Percentiles rank a stretch among this genome's conserved stretches.
Evolutionary conservation across 352 stramenopile genomes (phyloP).

Genomic region (Phytophthora pistaciae): DNA sequence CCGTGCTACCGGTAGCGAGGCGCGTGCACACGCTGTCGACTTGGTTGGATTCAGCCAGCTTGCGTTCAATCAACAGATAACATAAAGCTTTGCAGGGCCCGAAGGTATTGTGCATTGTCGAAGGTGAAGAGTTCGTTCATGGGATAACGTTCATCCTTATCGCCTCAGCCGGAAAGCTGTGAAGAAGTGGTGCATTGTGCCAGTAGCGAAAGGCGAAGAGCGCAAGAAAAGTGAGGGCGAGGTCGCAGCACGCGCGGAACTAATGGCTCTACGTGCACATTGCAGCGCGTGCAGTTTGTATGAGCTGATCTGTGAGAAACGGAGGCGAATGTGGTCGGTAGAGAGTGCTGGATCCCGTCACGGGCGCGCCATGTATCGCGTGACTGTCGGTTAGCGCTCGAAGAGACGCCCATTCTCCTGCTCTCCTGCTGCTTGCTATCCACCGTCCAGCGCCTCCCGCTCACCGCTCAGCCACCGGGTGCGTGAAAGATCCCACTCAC

Average conservation of each 20-base stretch:
- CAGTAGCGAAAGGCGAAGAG: slow-evolving; percentile 12
- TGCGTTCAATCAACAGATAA: not conserved
- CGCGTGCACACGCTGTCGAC: not conserved
- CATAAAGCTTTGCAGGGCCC: not conserved
- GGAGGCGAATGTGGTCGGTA: slow-evolving; percentile 14
- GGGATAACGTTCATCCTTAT: not conserved
- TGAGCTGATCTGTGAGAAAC: slow-evolving; percentile 10
- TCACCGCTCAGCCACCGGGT: not conserved
- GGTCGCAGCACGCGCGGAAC: not conserved
- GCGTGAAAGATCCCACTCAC: slow-evolving; percentile 5
- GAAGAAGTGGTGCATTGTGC: not conserved
- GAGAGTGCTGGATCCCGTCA: slow-evolving; percentile 16
- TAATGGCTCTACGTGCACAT: slow-evolving; percentile 5
- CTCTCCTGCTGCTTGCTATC: not conserved
- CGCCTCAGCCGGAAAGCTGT: not conserved
- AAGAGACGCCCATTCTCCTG: slow-evolving; percentile 22
- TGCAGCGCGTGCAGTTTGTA: not conserved
- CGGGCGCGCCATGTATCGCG: slow-evolving; percentile 13
- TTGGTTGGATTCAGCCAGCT: not conserved
- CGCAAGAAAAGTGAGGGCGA: slow-evolving; percentile 14
- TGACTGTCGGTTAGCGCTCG: slow-evolving; percentile 19
- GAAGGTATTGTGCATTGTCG: not conserved
- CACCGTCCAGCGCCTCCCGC: not conserved
- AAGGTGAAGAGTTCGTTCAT: not conserved
- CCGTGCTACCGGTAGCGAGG: not conserved